These are phyloP conservation scores for Calonectria hawksworthii DNA, from an alignment of 2,329 filamentous ascomycete genomes.

Conservation along the genomic window DNA sequence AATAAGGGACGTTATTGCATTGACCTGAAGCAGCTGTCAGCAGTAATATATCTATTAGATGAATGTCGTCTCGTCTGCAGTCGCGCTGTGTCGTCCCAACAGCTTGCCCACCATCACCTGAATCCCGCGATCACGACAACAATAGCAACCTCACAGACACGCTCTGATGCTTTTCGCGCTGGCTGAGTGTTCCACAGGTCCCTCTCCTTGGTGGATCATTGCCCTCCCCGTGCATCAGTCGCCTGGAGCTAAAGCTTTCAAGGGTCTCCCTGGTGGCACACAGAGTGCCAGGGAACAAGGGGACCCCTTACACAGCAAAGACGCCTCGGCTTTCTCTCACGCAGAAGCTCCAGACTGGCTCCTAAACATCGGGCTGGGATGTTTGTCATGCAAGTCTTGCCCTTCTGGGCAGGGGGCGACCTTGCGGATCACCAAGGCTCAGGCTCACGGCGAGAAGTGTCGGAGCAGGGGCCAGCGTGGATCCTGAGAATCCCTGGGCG, in stretches of 20 bases:
- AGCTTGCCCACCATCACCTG: constrained; percentile 16
- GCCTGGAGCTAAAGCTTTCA: constrained; percentile 12
- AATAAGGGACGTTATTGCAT: not conserved
- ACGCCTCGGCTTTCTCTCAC: constrained; percentile 12
- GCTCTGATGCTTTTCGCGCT: constrained; percentile 4
- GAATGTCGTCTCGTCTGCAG: not conserved
- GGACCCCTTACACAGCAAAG: not conserved
- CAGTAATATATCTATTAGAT: not conserved
- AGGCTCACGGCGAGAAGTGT: constrained; percentile 45
- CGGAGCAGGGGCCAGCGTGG: constrained; percentile 25
- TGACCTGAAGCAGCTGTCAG: not conserved
- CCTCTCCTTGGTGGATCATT: constrained; percentile 15
- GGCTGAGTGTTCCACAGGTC: constrained; percentile 30
- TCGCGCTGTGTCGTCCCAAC: not conserved
- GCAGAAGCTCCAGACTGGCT: constrained; percentile 25
- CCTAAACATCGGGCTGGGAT: constrained; percentile 41
- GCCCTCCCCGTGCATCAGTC: constrained; percentile 14
- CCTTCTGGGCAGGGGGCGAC: constrained; percentile 34
- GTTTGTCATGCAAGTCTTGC: constrained; percentile 43
- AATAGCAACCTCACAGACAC: constrained; percentile 17
- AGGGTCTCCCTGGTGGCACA: constrained; percentile 23
- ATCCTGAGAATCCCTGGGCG: constrained; percentile 15
- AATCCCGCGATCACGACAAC: constrained; percentile 16
- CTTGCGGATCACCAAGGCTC: constrained; percentile 42
- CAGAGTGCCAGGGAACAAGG: constrained; percentile 3